phyloP scores from a whole-genome alignment of 2,329 filamentous ascomycete species.

The Cladosporium sp. region DNA sequence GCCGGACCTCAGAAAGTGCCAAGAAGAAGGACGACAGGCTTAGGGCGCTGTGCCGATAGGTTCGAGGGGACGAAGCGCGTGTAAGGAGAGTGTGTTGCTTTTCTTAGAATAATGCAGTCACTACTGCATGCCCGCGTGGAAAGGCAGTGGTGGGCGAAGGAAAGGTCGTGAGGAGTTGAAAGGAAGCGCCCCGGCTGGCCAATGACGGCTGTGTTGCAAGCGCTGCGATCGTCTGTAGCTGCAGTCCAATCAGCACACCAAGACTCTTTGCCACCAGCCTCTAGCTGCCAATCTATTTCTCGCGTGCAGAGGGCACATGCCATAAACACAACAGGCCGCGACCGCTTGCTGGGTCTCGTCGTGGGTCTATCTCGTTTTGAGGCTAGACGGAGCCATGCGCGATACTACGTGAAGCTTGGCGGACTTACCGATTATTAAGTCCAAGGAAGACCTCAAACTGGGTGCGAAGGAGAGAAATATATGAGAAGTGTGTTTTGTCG shows the following conservation, averaged over 20 bases:
- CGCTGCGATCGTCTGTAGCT: constrained; percentile 16
- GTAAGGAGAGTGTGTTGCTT: constrained; percentile 28
- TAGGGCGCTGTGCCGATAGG: constrained; percentile 26
- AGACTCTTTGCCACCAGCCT: constrained; percentile 12
- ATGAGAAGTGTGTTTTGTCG: constrained; percentile 4
- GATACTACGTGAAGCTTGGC: constrained; percentile 7
- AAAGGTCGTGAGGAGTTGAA: constrained; percentile 18
- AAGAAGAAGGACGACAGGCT: constrained; percentile 33
- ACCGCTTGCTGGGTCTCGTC: background rate
- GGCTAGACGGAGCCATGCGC: constrained; percentile 9
- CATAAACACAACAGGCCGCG: background rate
- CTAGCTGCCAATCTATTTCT: constrained; percentile 7
- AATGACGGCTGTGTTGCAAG: constrained; percentile 18
- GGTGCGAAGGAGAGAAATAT: background rate
- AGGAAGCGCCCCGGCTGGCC: constrained; percentile 14
- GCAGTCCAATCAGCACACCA: constrained; percentile 19
- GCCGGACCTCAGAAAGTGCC: constrained; percentile 37
- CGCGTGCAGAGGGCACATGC: constrained; percentile 8
- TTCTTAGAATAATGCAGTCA: constrained; percentile 31
- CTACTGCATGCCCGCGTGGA: constrained; percentile 35
- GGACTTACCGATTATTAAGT: constrained; percentile 15
- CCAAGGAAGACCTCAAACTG: background rate
- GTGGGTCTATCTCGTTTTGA: background rate
- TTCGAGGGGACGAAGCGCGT: constrained; percentile 24
- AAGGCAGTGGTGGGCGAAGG: constrained; percentile 18